A percentile compares a stretch with the other conserved stretches of the same genome.
These are phyloP conservation scores for Fusarium chlamydosporum DNA, from an alignment of 2,329 filamentous ascomycete species.

Conservation along the genomic window DNA sequence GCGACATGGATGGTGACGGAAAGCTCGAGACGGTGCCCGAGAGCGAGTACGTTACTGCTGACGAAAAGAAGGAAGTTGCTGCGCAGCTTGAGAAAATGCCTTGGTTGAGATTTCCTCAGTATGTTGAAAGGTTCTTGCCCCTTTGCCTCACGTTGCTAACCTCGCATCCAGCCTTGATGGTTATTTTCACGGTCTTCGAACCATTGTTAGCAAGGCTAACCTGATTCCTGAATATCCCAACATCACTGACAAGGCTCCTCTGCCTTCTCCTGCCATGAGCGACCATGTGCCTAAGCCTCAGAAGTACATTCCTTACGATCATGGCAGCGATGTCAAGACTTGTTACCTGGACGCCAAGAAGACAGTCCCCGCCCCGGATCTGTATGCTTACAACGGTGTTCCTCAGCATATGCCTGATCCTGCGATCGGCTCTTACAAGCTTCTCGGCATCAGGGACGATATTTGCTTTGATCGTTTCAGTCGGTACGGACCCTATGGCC, in stretches of 20 bases:
- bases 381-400: constrained; percentile 78
- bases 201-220: constrained; percentile 72
- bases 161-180: constrained; percentile 74
- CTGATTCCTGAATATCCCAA: constrained; percentile 83
- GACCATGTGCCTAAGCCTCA: constrained; percentile 60
- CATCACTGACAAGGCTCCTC: constrained; percentile 52
- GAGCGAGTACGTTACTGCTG: constrained; percentile 50
- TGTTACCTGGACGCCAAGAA: constrained; percentile 75
- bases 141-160: constrained; percentile 30
- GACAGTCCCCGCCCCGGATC: constrained; percentile 69
- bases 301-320: constrained; percentile 78
- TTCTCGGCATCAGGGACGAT: constrained; percentile 81
- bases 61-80: constrained; percentile 51
- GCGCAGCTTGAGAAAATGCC: constrained; percentile 55
- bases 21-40: constrained; percentile 47
- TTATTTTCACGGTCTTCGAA: constrained; percentile 84
- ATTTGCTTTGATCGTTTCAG: constrained; percentile 92
- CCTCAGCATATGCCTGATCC: constrained; percentile 83
- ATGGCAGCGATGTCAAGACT: constrained; percentile 66
- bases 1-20: constrained; percentile 51
- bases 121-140: constrained; percentile 33
- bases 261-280: constrained; percentile 54
- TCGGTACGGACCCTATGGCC: constrained; percentile 85
- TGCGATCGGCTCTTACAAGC: constrained; percentile 80
- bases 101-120: constrained; percentile 60